Base-by-base conservation (phyloP, 768 basidiomycete genomes). In the Cystofilobasidium bisporidii region DNA sequence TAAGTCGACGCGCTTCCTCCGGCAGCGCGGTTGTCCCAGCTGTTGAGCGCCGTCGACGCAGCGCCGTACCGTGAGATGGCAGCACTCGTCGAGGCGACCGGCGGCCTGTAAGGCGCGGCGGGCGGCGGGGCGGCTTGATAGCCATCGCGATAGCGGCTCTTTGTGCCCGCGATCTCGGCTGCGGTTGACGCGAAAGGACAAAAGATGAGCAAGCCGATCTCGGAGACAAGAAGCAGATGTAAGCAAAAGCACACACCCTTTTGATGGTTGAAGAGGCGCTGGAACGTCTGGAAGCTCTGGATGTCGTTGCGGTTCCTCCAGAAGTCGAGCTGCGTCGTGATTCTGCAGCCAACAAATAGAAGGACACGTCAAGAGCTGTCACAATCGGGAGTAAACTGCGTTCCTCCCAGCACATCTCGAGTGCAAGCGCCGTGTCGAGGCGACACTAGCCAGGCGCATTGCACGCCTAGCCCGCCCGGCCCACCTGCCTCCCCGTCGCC, bases 221-320 rank as follows among this genome's bases (percentile, higher is more conserved):
- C 24, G 38, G n/a, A 43, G 32, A 60, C 41, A 24, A 58, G 30
- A 38, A 60, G 38, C 24, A 24, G 11, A 47, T 22, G 28, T 20
- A 10, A 26, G 22, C 36, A 36, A 3, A 24, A 24, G 14, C 22
- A 30, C 66, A 26, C 26, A 61, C 60, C 28, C 36, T 62, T 50
- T 3, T 55, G 40, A 2, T 33, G 36, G n/a, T 17, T 6, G 40
- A 38, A 62, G 15, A 53, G 30, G 14, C 28, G 24, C n/a, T 41
- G 30, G 50, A 67, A 61, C 22, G 48, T 32, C 2, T 22, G 18
- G 60, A 22, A 62, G 30, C 43, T 58, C 18, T 10, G 10, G 15
- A 33, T 32, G 45, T 65, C 64, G 43, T 36, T 47, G 3, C 40
- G 43, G 22, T 14, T 22, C n/a, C 20, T 48, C 64, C 64, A 65